phyloP scores from a whole-genome alignment of 495 filamentous ascomycete genomes.

The Penicillium turbatum region DNA sequence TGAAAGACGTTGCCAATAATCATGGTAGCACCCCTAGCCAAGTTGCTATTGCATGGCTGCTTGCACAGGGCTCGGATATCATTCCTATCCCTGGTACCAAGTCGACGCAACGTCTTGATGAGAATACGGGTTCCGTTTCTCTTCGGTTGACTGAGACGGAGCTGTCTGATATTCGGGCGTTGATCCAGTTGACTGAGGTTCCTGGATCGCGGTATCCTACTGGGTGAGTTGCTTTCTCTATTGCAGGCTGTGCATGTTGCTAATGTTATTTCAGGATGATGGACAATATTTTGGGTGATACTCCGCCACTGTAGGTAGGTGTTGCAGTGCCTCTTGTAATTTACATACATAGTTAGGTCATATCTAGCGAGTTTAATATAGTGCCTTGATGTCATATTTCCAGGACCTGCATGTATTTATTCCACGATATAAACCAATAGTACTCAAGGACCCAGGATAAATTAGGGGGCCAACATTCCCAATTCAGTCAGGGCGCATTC shows the following conservation, averaged over 20 bases:
- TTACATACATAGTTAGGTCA: no score
- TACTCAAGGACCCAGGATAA: background rate
- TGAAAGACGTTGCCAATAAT: conserved; percentile 39
- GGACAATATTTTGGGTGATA: conserved; percentile 4
- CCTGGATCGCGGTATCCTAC: conserved; percentile 8
- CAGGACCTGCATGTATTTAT: background rate
- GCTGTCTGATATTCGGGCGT: conserved; percentile 38
- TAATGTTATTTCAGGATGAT: conserved; percentile 11
- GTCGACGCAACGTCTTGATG: conserved; percentile 50
- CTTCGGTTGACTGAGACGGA: conserved; percentile 49
- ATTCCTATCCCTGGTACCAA: conserved; percentile 58
- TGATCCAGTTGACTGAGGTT: conserved; percentile 2
- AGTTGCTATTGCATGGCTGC: conserved; percentile 50
- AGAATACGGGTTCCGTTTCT: conserved; percentile 49
- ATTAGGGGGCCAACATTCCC: background rate
- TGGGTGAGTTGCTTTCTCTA: conserved; percentile 4
- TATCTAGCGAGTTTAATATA: no score
- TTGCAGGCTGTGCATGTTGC: background rate
- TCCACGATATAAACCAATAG: background rate
- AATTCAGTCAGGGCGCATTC: background rate
- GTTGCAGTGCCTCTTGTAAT: no score
- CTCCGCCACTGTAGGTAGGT: conserved; percentile 8
- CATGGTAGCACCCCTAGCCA: conserved; percentile 46
- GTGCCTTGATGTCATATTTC: background rate
- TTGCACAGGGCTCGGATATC: conserved; percentile 50